Base-by-base conservation (phyloP, 805 yeast species). In the Candida chauliodis region DNA sequence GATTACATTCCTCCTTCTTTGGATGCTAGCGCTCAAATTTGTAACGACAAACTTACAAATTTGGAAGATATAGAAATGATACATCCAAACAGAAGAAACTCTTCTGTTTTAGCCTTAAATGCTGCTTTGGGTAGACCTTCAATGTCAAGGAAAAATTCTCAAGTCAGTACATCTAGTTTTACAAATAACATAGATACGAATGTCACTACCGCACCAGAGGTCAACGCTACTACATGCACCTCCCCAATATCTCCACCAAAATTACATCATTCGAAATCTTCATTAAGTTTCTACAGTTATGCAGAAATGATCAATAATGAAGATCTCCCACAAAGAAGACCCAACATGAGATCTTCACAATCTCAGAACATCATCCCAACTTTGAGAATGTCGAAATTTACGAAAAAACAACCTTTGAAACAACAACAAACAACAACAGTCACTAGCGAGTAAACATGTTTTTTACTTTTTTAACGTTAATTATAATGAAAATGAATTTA, bases 1-100 rank as follows among this genome's bases (percentile, higher is more conserved):
- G 84, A 88, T 58, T 76, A 61, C 48, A 84, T 87, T 15, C 84
- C 95, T 2, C 90, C 96, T 0, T 86, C 86, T 5, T 66, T 87
- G 48, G 95, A 86, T 50, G 74, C 74, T 16, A 87, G 95, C 7
- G 76, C 93, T 5, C 10, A 34, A n/a, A 34, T 82, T 43, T 66
- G 84, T 25, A 69, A 79, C 30, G 75, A 80, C 10, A 79, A 79
- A 49, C 61, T 67, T 30, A 67, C 83, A 4, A 76, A 82, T 50
- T 71, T 88, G 43, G 82, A 84, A 47, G 72, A 75, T 38, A 79
- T 85, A 10, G 90, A 84, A 43, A 76, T 87, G 60, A 78, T 86
- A 13, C 79, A 80, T 49, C 65, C 81, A 24, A 50, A 49, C 30
- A 64, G 82, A 41, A 69, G 83, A 45, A 76, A 78, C 43, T 73